A percentile compares a stretch with the other conserved stretches of the same genome.
Conservation (phyloP, 139 green algal genomes). For the Tetradesmus lagerheimii region DNA sequence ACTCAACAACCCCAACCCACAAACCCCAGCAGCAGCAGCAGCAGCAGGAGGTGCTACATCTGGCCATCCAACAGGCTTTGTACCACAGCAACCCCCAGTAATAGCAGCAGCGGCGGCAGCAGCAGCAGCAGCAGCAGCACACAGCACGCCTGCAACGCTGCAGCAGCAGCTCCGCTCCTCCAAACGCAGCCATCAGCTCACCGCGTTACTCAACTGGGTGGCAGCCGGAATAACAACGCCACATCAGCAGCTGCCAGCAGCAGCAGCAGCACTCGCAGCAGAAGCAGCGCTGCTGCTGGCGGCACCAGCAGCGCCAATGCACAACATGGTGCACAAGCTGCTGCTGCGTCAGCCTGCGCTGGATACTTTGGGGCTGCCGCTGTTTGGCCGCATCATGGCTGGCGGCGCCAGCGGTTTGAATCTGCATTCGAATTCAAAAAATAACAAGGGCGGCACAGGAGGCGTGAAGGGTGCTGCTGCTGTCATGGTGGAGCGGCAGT, state of each 20-base stretch:
- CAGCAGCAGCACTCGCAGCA: constrained; percentile 64
- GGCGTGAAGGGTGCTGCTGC: constrained; percentile 35
- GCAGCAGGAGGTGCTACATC: background rate
- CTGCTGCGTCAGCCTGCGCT: constrained; percentile 61
- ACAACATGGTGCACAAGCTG: constrained; percentile 59
- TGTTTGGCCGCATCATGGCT: constrained; percentile 59
- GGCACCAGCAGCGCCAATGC: constrained; percentile 60
- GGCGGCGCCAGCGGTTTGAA: constrained; percentile 5
- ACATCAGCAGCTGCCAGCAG: constrained; percentile 66
- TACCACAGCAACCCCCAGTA: background rate
- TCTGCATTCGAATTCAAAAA: background rate
- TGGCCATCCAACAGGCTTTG: background rate
- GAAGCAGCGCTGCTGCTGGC: constrained; percentile 65
- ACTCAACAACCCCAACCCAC: background rate
- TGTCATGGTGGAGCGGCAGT: constrained; percentile 59
- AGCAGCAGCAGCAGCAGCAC: constrained; percentile 48
- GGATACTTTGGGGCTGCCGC: constrained; percentile 59
- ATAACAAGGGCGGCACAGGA: background rate
- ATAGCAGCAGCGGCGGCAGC: background rate
- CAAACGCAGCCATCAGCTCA: constrained; percentile 32
- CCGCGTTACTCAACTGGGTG: constrained; percentile 64
- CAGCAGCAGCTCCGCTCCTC: constrained; percentile 34
- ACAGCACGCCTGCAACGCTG: background rate
- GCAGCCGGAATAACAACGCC: constrained; percentile 46
- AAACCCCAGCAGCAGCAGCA: background rate